A percentile compares a stretch with the other conserved stretches of the same genome.
Evolutionary conservation across 2,329 filamentous ascomycete species (phyloP).

Genomic region (Lachnellula suecica): DNA sequence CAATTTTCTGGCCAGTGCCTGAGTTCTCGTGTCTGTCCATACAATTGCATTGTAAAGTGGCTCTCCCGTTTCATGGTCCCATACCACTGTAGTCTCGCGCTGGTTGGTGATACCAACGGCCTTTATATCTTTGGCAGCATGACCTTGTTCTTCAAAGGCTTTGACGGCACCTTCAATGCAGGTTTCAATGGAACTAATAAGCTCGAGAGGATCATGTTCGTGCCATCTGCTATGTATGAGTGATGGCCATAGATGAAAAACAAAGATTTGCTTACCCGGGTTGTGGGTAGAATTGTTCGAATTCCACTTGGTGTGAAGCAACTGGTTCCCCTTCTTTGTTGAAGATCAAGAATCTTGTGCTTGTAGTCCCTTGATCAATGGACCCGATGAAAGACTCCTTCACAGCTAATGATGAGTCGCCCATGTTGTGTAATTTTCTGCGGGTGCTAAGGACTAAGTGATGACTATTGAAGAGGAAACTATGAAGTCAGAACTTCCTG

Average conservation of each 20-base stretch:
- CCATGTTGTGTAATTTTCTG: too few species aligned
- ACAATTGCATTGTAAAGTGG: constrained; percentile 79
- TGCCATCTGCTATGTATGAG: constrained; percentile 63
- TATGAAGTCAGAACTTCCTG: too few species aligned
- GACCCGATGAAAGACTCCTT: constrained; percentile 74
- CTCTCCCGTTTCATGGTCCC: constrained; percentile 75
- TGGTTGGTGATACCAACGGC: constrained; percentile 78
- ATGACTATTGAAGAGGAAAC: too few species aligned
- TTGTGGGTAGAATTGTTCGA: constrained; percentile 79
- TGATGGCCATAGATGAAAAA: neutral
- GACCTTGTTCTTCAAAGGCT: constrained; percentile 66
- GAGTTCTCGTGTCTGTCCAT: constrained; percentile 81
- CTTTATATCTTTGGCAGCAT: constrained; percentile 67
- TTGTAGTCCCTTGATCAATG: constrained; percentile 90
- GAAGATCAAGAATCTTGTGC: constrained; percentile 88
- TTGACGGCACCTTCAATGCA: constrained; percentile 76
- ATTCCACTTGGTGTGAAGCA: constrained; percentile 83
- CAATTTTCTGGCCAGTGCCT: constrained; percentile 69
- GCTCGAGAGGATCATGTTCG: constrained; percentile 77
- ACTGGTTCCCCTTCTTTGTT: constrained; percentile 75
- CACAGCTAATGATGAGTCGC: too few species aligned
- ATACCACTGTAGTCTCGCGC: constrained; percentile 77
- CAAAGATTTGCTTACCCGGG: constrained; percentile 66
- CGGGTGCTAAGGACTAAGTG: too few species aligned
- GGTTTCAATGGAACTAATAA: constrained; percentile 68